Conservation (phyloP, 495 filamentous ascomycete species). For the Sphaerosporella brunnea region DNA sequence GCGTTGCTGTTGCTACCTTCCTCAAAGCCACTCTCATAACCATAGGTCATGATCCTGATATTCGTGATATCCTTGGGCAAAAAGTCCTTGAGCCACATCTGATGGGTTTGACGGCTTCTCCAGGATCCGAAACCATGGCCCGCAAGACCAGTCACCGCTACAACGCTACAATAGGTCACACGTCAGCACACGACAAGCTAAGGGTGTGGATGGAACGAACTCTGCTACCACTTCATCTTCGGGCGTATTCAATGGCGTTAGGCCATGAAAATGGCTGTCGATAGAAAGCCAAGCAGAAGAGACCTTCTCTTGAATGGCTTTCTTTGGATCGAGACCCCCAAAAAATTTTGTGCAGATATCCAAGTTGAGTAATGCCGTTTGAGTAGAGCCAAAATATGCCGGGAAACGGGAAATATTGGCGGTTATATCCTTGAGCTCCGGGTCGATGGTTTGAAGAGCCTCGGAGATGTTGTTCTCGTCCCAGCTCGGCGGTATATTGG, state of each 20-base stretch:
- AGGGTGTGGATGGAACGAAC: conserved; percentile 1
- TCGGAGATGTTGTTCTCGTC: not conserved
- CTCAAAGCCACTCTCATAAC: conserved; percentile 24
- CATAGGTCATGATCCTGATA: conserved; percentile 24
- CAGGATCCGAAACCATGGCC: conserved; percentile 27
- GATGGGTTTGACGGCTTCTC: conserved; percentile 15
- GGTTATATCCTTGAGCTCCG: not conserved
- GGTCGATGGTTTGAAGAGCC: not conserved
- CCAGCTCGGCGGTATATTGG: not conserved
- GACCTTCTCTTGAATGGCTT: not conserved
- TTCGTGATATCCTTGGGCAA: conserved; percentile 21
- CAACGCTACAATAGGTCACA: conserved; percentile 13
- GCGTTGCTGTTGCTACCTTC: conserved; percentile 6
- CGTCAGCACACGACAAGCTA: not conserved
- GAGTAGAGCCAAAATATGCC: conserved; percentile 5
- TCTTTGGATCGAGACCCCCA: not conserved
- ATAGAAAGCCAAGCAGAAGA: not conserved
- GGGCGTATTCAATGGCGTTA: conserved; percentile 8
- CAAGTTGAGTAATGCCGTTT: conserved; percentile 8
- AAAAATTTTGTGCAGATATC: not conserved
- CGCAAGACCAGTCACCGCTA: conserved; percentile 25
- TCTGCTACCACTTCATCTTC: conserved; percentile 2
- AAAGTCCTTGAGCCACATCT: conserved; percentile 28
- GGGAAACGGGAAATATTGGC: conserved; percentile 5
- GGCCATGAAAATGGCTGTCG: conserved; percentile 4